Percentiles rank a stretch among this genome's conserved stretches.
Conservation (phyloP, 495 filamentous ascomycete species). For the Talaromyces stipitatus region DNA sequence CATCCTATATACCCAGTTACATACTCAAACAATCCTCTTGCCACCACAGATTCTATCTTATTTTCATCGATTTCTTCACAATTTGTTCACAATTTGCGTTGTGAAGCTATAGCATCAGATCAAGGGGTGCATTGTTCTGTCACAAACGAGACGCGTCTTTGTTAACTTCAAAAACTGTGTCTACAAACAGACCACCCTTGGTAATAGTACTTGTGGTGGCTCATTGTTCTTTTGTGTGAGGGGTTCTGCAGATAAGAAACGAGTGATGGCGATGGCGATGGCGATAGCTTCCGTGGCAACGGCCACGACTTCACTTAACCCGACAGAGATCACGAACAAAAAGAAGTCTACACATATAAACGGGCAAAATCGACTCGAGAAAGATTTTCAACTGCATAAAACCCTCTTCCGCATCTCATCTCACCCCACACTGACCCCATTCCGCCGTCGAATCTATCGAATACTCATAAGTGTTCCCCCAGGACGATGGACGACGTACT, state of each 20-base stretch:
- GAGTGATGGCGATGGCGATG: background rate
- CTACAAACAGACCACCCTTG: background rate
- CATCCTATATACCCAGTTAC: too few species aligned
- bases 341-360: background rate
- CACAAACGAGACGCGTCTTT: too few species aligned
- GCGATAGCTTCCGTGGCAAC: background rate
- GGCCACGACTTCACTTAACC: background rate
- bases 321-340: background rate
- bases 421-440: slow-evolving; percentile 42
- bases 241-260: background rate
- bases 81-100: too few species aligned
- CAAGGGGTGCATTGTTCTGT: too few species aligned
- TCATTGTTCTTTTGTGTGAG: background rate
- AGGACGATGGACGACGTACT: slow-evolving; percentile 68
- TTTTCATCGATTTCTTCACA: too few species aligned
- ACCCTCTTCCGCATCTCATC: slow-evolving; percentile 21
- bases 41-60: too few species aligned
- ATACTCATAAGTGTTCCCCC: slow-evolving; percentile 62
- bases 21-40: too few species aligned
- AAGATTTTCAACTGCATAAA: slow-evolving; percentile 13
- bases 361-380: background rate
- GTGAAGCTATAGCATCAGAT: too few species aligned
- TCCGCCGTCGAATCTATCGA: slow-evolving; percentile 54
- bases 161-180: too few species aligned
- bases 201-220: background rate